Evolutionary conservation across 345 rosid genomes (phyloP), one percentile per base, ranked within the genome.

Genomic region (Euclidium syriacum): DNA sequence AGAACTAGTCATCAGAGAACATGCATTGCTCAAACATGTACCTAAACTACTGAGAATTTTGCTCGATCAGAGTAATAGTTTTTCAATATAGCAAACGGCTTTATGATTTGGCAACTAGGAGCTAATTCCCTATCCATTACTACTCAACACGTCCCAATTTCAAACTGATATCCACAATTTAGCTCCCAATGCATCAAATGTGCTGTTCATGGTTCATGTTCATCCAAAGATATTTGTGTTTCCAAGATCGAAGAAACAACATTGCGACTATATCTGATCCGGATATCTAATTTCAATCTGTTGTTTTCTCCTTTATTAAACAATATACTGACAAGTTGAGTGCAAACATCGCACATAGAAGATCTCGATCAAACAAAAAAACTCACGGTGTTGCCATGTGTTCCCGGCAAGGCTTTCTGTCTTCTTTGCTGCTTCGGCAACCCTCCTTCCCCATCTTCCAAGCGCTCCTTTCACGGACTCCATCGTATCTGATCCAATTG

Each of bases 401-500:
- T 79, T 80, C 24, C 83, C 85, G 49, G 83, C 83, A 14, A 83
- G 82, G 44, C 78, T 85, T 71, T 82, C 90, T 10, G 90, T 84
- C 75, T 73, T 85, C 78, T 69, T 82, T 1, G 83, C 77, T 3
- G 85, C 85, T 64, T 82, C 90, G 10, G 78, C 82, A 30, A 81
- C 79, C 68, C 34, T 78, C 71, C 58, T 82, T 43, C 79, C 80
- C 85, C 85, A 85, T 63, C 78, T 78, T 35, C 87, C 83, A 5
- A 82, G 65, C 35, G 66, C 83, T 58, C 76, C 85, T 79, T 64
- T 82, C 73, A 85, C 75, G 8, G 29, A 43, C 44, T 60, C 85
- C 81, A 85, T 71, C 29, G 79, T 75, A 6, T 76, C 86, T 84
- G 68, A 70, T 62, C 68, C 73, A 57, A 62, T 49, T 47, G 44